Evolutionary conservation across 176 grass and related monocot genomes (phyloP).

Genomic region (Aechmea fasciata): DNA sequence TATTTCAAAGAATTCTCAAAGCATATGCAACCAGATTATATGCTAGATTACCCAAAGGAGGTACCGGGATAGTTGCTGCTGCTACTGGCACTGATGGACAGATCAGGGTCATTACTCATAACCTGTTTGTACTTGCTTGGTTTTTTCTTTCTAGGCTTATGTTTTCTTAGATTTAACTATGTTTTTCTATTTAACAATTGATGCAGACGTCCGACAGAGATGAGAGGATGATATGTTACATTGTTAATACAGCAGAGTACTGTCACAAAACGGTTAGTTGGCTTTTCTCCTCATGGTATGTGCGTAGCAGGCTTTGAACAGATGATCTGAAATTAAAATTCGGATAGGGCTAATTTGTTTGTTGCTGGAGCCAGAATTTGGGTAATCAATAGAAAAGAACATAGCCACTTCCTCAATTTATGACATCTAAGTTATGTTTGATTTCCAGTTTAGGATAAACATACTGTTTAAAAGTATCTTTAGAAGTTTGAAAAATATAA

Average conservation of each 20-base stretch:
- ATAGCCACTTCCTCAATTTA: no score
- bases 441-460: neutral
- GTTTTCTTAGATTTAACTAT: neutral
- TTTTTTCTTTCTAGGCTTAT: neutral
- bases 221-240: constrained; percentile 97
- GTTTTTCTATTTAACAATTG: constrained; percentile 24
- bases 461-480: neutral
- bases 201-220: constrained; percentile 93
- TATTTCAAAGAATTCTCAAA: constrained; percentile 97
- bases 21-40: constrained; percentile 81
- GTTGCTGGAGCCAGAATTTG: constrained; percentile 3
- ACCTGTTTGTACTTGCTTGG: neutral
- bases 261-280: constrained; percentile 89
- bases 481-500: neutral
- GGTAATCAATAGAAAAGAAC: neutral
- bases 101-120: constrained; percentile 51
- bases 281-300: constrained; percentile 9
- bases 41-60: constrained; percentile 82
- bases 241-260: constrained; percentile 95
- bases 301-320: constrained; percentile 12
- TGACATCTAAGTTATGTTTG: neutral
- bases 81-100: constrained; percentile 93
- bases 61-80: constrained; percentile 92
- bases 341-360: neutral
- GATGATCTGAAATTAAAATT: constrained; percentile 9